Evolutionary conservation across 805 yeast species (phyloP), one percentile per base, ranked within the genome.

Genomic region (Candida silvatica): DNA sequence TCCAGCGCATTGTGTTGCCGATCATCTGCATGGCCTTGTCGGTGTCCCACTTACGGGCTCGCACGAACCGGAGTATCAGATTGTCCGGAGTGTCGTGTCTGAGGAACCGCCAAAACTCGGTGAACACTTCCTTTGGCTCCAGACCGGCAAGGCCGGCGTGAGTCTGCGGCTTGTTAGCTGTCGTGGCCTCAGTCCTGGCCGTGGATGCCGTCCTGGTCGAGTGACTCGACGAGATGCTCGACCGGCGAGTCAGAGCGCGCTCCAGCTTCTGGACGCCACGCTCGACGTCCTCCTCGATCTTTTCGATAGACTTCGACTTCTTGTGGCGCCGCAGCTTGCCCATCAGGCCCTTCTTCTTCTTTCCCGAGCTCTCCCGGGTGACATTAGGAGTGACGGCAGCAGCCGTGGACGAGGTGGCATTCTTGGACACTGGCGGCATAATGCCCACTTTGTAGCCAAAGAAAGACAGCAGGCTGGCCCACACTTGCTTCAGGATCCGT

Each of bases 21-120:
- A 85, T 50, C 94, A 87, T 86, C 16, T 64, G 62, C 37, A 83
- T 53, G 0, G 86, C 68, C 49, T 77, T 73, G 45, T 75, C 79
- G 17, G 77, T 66, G 44, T 81, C 75, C 79, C 86, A 86, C 59
- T 86, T 86, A 59, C 96, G 77, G 26, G 96, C 96, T 46, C 95
- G 69, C 18, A 84, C 59, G 49, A 80, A 88, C 48, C 94, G 71
- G 49, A 88, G 65, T 20, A 85, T 34, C 45, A 79, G 58, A 47
- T 82, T 80, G 57, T 92, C 99, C 3, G 94, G 82, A 31, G 79
- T 67, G 54, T 90, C 97, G 28, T 76, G 70, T 59, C 90, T 77
- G 34, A 76, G 49, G 66, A 77, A 66, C 29, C 61, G 52, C 80
- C 81, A 73, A 51, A 77, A 66, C 42, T 69, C 67, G 6, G 55